Base-by-base conservation (phyloP, 2,329 filamentous ascomycete species). In the Acephala macrosclerotiorum region DNA sequence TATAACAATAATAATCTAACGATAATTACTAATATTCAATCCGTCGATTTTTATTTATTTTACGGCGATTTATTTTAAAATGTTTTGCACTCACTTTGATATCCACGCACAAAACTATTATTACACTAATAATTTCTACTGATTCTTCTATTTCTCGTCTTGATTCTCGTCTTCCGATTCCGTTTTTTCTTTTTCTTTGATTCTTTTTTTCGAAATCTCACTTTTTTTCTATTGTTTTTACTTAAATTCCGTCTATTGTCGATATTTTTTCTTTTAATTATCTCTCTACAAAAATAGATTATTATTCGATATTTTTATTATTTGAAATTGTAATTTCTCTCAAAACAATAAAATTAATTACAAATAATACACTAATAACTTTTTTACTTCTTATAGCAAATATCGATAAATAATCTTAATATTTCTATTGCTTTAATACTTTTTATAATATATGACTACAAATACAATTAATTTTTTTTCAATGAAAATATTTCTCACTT, bases 381-480 rank as follows among this genome's bases (percentile, higher is more conserved):
- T 9, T 9, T 68, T 66, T 6, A 74, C 68, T 64, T 74, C 71
- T n/a, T 59, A 62, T 51, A 66, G 69, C 62, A 76, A 64, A 70
- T 74, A 76, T 25, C 68, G 61, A 64, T 75, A 58, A 53, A 75
- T 72, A 6, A 74, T 65, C 67, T 75, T 75, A n/a, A 61, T 66
- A 38, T 72, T 63, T 14, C 66, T 62, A 20, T 62, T 72, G 22
- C 64, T 71, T 14, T 56, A 42, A 64, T 71, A 72, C 26, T 62
- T 62, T 63, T 74, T 75, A 56, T 71, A 55, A 45, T 75, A 75
- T 42, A 58, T 61, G 22, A 68, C 70, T 16, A 75, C 67, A 47
- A 73, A 74, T 35, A 45, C 42, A 53, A 67, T 51, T 22, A 68
- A 66, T 20, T 60, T 60, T 18, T 66, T 47, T 36, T 68, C 51